Evolutionary conservation across 1,284 basidiomycete species (phyloP).

Genomic region (Boletellus deceptivus): DNA sequence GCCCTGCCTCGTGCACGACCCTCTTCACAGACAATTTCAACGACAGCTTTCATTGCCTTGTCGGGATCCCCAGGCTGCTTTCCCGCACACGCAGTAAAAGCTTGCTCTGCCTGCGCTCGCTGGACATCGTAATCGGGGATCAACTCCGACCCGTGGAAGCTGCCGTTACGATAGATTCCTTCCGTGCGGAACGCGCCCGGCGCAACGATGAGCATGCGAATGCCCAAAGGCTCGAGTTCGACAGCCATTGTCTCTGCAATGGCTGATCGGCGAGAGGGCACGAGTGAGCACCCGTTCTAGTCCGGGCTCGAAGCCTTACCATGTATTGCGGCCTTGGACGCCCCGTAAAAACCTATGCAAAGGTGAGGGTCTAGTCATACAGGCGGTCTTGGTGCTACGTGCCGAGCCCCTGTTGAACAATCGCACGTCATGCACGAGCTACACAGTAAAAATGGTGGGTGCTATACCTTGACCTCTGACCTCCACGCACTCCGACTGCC

Average conservation of each 20-base stretch:
- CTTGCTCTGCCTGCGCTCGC: slow-evolving; percentile 31
- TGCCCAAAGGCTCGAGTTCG: slow-evolving; percentile 51
- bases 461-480: slow-evolving; percentile 43
- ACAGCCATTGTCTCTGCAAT: slow-evolving; percentile 49
- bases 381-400: too few relatives aligned
- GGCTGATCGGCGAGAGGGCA: slow-evolving; percentile 17
- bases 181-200: slow-evolving; percentile 55
- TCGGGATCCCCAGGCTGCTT: slow-evolving; percentile 48
- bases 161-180: slow-evolving; percentile 31
- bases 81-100: slow-evolving; percentile 34
- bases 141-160: slow-evolving; percentile 25
- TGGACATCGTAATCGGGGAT: slow-evolving; percentile 45
- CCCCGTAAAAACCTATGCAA: slow-evolving; percentile 44
- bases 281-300: too few relatives aligned
- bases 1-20: slow-evolving; percentile 44
- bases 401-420: too few relatives aligned
- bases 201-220: slow-evolving; percentile 51
- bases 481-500: slow-evolving; percentile 56
- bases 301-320: slow-evolving; percentile 29
- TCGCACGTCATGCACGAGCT: background rate
- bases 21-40: slow-evolving; percentile 44
- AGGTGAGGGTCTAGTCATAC: too few relatives aligned
- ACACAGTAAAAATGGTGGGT: background rate
- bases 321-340: slow-evolving; percentile 58
- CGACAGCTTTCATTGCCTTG: slow-evolving; percentile 51